Percentiles rank a stretch among this genome's conserved stretches.
Evolutionary conservation across 2,329 filamentous ascomycete genomes (phyloP).

Genomic region (Colletotrichum sojae): DNA sequence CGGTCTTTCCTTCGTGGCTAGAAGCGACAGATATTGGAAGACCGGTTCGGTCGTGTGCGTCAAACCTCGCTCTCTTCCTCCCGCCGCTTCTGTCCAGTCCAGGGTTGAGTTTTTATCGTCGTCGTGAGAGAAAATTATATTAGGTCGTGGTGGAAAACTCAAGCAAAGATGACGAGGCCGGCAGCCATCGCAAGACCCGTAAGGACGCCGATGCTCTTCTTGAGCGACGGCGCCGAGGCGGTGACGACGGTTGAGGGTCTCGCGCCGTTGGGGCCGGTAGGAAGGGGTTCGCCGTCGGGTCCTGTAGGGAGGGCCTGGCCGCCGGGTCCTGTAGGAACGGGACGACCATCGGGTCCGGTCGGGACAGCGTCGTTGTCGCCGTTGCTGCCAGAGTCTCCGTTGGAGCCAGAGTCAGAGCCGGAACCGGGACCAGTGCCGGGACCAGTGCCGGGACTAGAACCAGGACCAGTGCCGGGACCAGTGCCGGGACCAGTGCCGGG

Average conservation of each 20-base stretch:
- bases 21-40: not conserved
- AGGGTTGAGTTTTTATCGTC: not conserved
- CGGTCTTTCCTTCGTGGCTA: not conserved
- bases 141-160: slow-evolving; percentile 6
- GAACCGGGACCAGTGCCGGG: too few species aligned
- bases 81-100: too few species aligned
- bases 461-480: too few species aligned
- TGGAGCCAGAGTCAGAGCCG: not conserved
- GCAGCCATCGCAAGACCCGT: slow-evolving; percentile 47
- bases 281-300: not conserved
- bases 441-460: too few species aligned
- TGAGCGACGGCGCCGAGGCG: slow-evolving; percentile 44
- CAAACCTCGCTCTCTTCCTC: not conserved
- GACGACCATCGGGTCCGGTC: not conserved
- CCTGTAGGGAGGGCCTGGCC: not conserved
- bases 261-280: not conserved
- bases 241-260: slow-evolving; percentile 23
- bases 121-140: slow-evolving; percentile 29
- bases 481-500: too few species aligned
- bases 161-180: slow-evolving; percentile 34
- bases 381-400: slow-evolving; percentile 23
- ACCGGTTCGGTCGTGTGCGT: not conserved
- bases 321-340: not conserved
- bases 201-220: slow-evolving; percentile 46
- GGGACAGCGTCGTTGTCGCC: slow-evolving; percentile 3